Percentiles rank a stretch among this genome's conserved stretches.
Conservation (phyloP, 2,329 filamentous ascomycete species). For the Juglanconis oblonga region DNA sequence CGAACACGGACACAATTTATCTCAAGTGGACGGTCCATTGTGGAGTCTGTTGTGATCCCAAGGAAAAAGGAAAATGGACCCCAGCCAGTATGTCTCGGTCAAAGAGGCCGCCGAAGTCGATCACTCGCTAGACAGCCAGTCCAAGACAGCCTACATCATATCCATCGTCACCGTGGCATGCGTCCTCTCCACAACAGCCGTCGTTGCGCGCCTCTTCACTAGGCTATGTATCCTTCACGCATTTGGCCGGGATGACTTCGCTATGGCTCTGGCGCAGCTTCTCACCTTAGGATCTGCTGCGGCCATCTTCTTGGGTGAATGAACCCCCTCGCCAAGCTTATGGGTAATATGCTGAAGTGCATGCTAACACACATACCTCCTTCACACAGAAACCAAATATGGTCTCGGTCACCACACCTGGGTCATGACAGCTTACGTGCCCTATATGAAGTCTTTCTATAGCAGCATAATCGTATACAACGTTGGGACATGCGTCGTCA, state of each 20-base stretch:
- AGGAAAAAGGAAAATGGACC: background rate
- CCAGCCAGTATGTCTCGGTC: background rate
- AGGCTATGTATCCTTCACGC: constrained; percentile 21
- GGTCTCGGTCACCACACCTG: constrained; percentile 16
- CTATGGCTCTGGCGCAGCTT: constrained; percentile 23
- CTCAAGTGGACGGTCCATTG: background rate
- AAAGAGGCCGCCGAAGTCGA: constrained; percentile 9
- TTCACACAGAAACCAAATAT: constrained; percentile 8
- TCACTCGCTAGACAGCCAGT: constrained; percentile 22
- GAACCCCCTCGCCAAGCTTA: background rate
- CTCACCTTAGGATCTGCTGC: constrained; percentile 22
- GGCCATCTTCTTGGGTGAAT: constrained; percentile 25
- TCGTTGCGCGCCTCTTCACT: constrained; percentile 23
- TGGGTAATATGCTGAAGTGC: background rate
- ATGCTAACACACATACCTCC: background rate
- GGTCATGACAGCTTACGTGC: background rate
- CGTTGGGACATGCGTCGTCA: constrained; percentile 27
- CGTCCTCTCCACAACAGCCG: constrained; percentile 21
- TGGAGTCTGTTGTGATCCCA: background rate
- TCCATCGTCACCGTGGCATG: constrained; percentile 23
- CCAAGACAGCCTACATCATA: constrained; percentile 21
- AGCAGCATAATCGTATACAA: constrained; percentile 31
- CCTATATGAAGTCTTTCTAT: constrained; percentile 27
- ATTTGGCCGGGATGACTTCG: constrained; percentile 24
- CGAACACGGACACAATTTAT: too few species aligned